Base-by-base conservation (phyloP, 176 grass and related monocot genomes). In the Ensete glaucum region DNA sequence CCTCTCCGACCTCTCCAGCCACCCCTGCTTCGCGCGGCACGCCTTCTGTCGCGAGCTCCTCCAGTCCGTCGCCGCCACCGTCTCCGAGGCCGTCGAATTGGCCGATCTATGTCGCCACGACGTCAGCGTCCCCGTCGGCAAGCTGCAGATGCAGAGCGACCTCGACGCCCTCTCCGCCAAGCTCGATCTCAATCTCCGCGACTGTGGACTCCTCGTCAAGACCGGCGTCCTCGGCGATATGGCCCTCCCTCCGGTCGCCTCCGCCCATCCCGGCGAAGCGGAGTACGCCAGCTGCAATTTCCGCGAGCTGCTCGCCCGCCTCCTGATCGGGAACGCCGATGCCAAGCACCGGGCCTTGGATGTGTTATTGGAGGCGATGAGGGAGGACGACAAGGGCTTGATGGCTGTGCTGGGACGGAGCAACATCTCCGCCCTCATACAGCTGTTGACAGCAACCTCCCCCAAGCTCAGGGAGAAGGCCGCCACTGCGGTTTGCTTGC, bases 381-480 rank as follows among this genome's bases (percentile, higher is more conserved):
- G 81, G 51, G 96, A 95, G 78, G 85, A 99, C 64, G 91, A 99
- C 81, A 91, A 99, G 78, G 89, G 84, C 71, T 88, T 95, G 23
- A 74, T 95, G 49, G 83, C 88, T 2, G 82, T 82, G 17, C 80
- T 99, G 20, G 84, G 91, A 53, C 86, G 96, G 63, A 88, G 86
- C 86, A 99, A 95, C 16, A 78, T 95, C 68, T 80, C 91, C 14
- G 91, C 96, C 56, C 78, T 99, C 58, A 78, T 99, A 73, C 96
- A 99, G 76, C 67, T 99, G 73, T 86, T 95, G 23, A 95, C 91
- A 0, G 88, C 96, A 1, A 91, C 91, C 54, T 73, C 88, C 0
- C 82, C 96, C 26, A 99, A 99, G 84, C 75, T 91, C 53, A 85
- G 96, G 71, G 96, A 99, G 90, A 99, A 99, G 76, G 81, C 88